Evolutionary conservation across 768 basidiomycete genomes (phyloP).

Genomic region (Tricholoma flavovirens): DNA sequence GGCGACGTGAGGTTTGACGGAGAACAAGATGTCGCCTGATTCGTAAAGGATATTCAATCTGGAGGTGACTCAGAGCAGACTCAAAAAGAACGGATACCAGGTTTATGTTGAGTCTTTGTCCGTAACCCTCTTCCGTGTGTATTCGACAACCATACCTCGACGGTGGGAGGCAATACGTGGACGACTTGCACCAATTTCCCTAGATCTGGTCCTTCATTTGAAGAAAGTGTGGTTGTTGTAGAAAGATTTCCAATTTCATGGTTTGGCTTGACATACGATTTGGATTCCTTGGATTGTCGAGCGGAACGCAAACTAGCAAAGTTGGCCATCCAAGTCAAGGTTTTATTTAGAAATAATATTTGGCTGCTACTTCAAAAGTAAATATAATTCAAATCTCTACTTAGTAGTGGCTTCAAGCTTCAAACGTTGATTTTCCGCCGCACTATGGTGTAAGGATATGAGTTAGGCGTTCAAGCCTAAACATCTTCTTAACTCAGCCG

Average conservation of each 20-base stretch:
- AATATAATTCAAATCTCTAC: background rate
- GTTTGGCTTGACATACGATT: slow-evolving; percentile 31
- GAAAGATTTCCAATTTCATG: slow-evolving; percentile 15
- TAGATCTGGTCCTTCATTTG: slow-evolving; percentile 9
- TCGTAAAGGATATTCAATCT: background rate
- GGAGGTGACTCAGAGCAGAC: no score
- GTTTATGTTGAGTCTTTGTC: slow-evolving; percentile 26
- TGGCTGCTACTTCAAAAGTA: background rate
- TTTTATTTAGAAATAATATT: no score
- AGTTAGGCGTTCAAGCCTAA: no score
- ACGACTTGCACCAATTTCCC: slow-evolving; percentile 3
- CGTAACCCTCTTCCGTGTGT: slow-evolving; percentile 44
- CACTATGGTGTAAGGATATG: no score
- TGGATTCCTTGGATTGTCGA: slow-evolving; percentile 22
- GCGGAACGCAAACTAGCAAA: slow-evolving; percentile 27
- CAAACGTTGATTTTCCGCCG: no score
- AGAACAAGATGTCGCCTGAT: slow-evolving; percentile 57
- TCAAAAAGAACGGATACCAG: slow-evolving; percentile 27
- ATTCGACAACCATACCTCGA: slow-evolving; percentile 34
- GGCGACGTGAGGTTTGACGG: slow-evolving; percentile 51
- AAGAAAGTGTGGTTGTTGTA: slow-evolving; percentile 18
- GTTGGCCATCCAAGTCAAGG: slow-evolving; percentile 19
- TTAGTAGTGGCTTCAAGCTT: no score
- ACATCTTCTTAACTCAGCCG: no score
- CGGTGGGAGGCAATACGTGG: slow-evolving; percentile 27